phyloP scores from a whole-genome alignment of 2,329 filamentous ascomycete species.

The Trichoderma oligosporum region DNA sequence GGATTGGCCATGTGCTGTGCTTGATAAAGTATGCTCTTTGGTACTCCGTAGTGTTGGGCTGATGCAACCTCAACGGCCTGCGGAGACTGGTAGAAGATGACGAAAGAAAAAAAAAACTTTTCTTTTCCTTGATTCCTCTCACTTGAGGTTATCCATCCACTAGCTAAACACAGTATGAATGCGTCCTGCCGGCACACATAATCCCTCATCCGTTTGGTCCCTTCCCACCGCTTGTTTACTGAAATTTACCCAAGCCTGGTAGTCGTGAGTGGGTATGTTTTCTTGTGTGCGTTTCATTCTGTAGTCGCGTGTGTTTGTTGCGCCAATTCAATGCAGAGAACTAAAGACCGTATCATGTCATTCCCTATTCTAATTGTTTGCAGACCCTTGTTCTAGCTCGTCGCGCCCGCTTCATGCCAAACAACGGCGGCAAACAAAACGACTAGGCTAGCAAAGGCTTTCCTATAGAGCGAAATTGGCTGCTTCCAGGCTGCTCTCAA shows the following conservation, averaged over 20 bases:
- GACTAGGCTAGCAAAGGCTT: neutral
- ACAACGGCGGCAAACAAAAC: constrained; percentile 5
- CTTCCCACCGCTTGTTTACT: neutral
- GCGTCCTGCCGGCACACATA: constrained; percentile 1
- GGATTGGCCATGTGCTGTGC: constrained; percentile 19
- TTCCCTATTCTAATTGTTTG: constrained; percentile 4
- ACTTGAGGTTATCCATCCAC: neutral
- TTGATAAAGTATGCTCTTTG: constrained; percentile 3
- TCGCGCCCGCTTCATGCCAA: constrained; percentile 13
- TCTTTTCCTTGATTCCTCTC: neutral
- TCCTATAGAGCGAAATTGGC: neutral
- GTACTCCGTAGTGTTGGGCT: neutral
- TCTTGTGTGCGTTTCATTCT: constrained; percentile 5
- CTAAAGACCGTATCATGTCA: constrained; percentile 8
- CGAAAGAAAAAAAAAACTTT: neutral
- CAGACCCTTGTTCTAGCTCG: neutral
- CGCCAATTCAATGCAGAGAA: neutral
- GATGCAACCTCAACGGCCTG: constrained; percentile 14
- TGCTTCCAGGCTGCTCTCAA: neutral
- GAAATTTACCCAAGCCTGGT: neutral
- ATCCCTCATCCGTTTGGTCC: constrained; percentile 9
- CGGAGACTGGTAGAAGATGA: neutral
- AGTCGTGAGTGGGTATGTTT: neutral
- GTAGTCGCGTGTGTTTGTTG: neutral
- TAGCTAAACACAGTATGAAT: constrained; percentile 2